A percentile compares a stretch with the other conserved stretches of the same genome.
phyloP scores from a whole-genome alignment of 2,329 filamentous ascomycete genomes.

The Sarocladium kiliense region DNA sequence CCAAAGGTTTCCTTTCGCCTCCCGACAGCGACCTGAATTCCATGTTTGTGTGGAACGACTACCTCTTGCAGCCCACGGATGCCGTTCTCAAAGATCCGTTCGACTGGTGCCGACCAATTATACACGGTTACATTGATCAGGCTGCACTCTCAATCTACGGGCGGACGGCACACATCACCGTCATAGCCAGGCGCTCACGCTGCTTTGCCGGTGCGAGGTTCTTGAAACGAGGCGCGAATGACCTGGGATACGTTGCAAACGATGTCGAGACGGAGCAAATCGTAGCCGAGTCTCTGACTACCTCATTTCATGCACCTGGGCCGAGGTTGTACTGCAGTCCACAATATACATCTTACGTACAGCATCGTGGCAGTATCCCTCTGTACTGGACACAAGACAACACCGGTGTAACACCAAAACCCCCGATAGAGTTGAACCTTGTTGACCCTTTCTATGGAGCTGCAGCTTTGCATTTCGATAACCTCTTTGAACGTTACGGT shows the following conservation, averaged over 20 bases:
- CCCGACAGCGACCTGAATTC: conserved; percentile 68
- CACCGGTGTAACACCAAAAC: conserved; percentile 91
- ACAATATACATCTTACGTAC: conserved; percentile 91
- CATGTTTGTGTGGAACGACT: conserved; percentile 98
- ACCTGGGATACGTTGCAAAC: conserved; percentile 92
- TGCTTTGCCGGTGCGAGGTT: conserved; percentile 94
- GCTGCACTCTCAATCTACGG: conserved; percentile 82
- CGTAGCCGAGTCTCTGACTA: conserved; percentile 88
- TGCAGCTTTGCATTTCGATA: conserved; percentile 90
- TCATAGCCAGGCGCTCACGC: conserved; percentile 86
- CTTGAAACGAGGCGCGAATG: conserved; percentile 89
- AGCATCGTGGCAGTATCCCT: conserved; percentile 94
- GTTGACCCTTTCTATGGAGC: conserved; percentile 93
- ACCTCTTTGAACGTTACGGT: conserved; percentile 89
- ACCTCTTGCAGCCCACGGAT: conserved; percentile 73
- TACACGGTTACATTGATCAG: conserved; percentile 95
- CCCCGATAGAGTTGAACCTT: conserved; percentile 92
- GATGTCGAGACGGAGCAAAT: conserved; percentile 99
- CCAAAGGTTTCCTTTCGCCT: conserved; percentile 55
- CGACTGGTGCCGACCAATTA: conserved; percentile 94
- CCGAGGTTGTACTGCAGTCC: conserved; percentile 81
- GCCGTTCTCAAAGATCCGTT: conserved; percentile 71
- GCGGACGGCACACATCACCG: conserved; percentile 81
- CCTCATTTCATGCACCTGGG: conserved; percentile 90
- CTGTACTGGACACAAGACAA: conserved; percentile 97